These are phyloP conservation scores for Calonectria pseudoturangicola DNA, from an alignment of 2,329 filamentous ascomycete genomes.

Conservation along the genomic window DNA sequence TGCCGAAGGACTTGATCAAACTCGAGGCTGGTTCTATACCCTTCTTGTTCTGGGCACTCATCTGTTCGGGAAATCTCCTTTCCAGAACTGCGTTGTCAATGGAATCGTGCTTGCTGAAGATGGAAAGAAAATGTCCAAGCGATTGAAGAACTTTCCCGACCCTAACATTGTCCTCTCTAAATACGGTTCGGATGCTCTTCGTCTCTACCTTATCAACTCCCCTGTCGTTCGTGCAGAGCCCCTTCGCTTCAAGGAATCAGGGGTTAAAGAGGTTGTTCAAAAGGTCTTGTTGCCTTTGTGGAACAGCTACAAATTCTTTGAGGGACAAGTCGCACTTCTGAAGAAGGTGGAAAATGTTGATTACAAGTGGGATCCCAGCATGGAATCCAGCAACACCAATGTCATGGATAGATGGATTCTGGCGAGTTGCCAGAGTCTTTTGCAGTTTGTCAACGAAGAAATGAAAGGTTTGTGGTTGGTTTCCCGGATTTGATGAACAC, in stretches of 20 bases:
- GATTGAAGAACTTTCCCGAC: constrained; percentile 96
- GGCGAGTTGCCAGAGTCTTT: constrained; percentile 91
- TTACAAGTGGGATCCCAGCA: constrained; percentile 85
- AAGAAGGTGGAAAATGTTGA: constrained; percentile 89
- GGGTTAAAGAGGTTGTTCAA: constrained; percentile 95
- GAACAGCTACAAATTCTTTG: constrained; percentile 99
- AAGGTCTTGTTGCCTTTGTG: constrained; percentile 93
- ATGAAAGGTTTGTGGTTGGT: constrained; percentile 80
- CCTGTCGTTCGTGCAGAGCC: constrained; percentile 95
- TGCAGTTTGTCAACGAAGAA: constrained; percentile 94
- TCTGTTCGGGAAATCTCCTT: constrained; percentile 88
- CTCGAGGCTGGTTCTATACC: constrained; percentile 97
- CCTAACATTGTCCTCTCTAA: constrained; percentile 87
- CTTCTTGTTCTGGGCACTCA: constrained; percentile 91
- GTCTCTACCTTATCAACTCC: constrained; percentile 97
- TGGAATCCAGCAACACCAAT: constrained; percentile 86
- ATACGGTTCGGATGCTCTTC: constrained; percentile 93
- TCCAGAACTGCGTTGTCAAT: constrained; percentile 97
- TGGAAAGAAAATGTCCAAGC: constrained; percentile 99
- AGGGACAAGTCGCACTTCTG: constrained; percentile 87
- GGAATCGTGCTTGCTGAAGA: constrained; percentile 95
- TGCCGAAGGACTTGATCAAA: constrained; percentile 94
- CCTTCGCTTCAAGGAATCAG: constrained; percentile 91
- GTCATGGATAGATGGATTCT: constrained; percentile 98
- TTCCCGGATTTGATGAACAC: constrained; percentile 14